These are phyloP conservation scores for Senecio squalidus DNA, from an alignment of 140 eudicot genomes.

Conservation along the genomic window DNA sequence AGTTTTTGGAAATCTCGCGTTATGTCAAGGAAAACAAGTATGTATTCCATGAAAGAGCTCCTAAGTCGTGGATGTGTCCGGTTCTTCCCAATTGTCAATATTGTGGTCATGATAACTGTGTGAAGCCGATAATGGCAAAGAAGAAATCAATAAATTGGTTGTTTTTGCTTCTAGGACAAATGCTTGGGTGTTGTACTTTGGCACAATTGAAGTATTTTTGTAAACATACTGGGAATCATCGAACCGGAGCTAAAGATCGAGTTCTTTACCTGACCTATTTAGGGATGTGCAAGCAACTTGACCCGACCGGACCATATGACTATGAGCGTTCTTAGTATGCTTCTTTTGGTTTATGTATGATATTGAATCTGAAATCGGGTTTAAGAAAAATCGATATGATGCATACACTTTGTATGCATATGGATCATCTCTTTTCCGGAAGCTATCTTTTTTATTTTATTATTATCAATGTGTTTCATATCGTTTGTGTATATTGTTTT, in stretches of 20 bases:
- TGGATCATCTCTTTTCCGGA: too few relatives aligned
- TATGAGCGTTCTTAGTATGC: constrained; percentile 32
- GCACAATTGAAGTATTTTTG: constrained; percentile 65
- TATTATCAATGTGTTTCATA: too few relatives aligned
- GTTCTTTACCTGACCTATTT: constrained; percentile 58
- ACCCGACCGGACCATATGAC: constrained; percentile 47
- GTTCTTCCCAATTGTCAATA: constrained; percentile 26
- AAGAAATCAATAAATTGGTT: constrained; percentile 62
- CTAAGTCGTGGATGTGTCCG: constrained; percentile 36
- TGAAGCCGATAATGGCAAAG: constrained; percentile 39
- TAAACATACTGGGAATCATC: constrained; percentile 61
- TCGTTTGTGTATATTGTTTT: too few relatives aligned
- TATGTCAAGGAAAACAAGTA: constrained; percentile 24
- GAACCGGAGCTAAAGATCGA: too few relatives aligned
- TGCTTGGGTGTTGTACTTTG: too few relatives aligned
- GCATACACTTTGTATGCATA: too few relatives aligned
- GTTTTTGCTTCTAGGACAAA: constrained; percentile 60
- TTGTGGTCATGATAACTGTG: constrained; percentile 40
- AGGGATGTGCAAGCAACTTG: constrained; percentile 50
- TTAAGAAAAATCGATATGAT: too few relatives aligned
- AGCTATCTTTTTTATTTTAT: too few relatives aligned
- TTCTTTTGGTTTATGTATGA: too few relatives aligned
- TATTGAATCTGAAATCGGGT: too few relatives aligned
- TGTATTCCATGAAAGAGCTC: constrained; percentile 42
- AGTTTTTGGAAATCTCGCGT: constrained; percentile 25